Base-by-base conservation (phyloP, 306 rosid genomes). In the Pyrus communis region DNA sequence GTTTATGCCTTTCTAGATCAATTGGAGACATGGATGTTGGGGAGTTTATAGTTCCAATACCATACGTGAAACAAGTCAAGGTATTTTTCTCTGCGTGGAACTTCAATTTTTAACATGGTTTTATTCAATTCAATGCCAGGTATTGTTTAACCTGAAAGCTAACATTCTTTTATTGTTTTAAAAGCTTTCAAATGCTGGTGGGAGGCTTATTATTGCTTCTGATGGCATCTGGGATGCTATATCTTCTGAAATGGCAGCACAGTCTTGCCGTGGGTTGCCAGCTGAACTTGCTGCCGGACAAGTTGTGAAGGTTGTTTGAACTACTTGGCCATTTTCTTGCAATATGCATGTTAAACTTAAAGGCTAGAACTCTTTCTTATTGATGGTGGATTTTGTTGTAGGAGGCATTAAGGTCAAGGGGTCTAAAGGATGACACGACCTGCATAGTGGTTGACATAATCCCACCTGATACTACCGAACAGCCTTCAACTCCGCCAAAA, bases 11-110 rank as follows among this genome's bases (percentile, higher is more conserved):
- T 82, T 95, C 98, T 69, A 80, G 98, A 73, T 95, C 98, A 17
- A 95, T 95, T 52, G 97, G 98, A 69, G 98, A 95, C 88, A 89
- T 90, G 97, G 98, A 95, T 80, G 98, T 95, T 59, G 98, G 97
- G 67, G 98, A 95, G 79, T 95, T 85, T 70, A 95, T 95, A 33
- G 98, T 95, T 82, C 98, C 98, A 13, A 75, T 95, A 75, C 97
- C 98, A 35, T 83, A 88, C 70, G 98, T 95, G 78, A 95, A 95
- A 78, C 98, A 95, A 92, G 97, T 95, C 14, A 95, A 95, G 93
- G 98, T 95, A 85, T 67, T 40, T 21, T 30, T 69, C 61, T 62
- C 63, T 13, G 9, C n/a, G 9, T 6, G 17, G 69, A 62, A 67
- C 2, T 61, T 27, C 9, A 27, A 25, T 10, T 49, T 17, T 40